Conservation (phyloP, 768 basidiomycete genomes). For the Hygrophorus russula region DNA sequence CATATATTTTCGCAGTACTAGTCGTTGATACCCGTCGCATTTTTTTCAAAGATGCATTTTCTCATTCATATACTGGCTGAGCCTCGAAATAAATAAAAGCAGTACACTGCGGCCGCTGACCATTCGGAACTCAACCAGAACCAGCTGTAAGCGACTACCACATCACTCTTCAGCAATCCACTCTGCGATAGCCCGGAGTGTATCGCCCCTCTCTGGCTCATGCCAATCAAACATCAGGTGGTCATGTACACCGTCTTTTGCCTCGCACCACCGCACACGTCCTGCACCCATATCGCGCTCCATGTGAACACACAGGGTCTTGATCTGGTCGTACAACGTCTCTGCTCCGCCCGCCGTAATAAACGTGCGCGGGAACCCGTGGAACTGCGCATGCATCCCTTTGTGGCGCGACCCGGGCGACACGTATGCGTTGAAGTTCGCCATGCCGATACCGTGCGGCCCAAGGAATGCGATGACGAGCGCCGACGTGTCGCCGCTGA, state of each 20-base stretch:
- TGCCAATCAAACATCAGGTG: constrained; percentile 39
- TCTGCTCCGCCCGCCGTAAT: constrained; percentile 48
- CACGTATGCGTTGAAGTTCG: constrained; percentile 39
- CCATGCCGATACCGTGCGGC: constrained; percentile 34
- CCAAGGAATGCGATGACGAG: constrained; percentile 32
- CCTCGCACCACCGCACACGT: constrained; percentile 33
- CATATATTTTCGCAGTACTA: constrained; percentile 47
- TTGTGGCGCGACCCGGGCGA: constrained; percentile 43
- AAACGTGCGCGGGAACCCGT: constrained; percentile 49
- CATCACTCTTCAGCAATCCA: constrained; percentile 23
- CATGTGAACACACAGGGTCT: constrained; percentile 36
- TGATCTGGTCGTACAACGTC: constrained; percentile 37
- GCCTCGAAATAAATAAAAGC: no score
- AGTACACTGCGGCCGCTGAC: no score
- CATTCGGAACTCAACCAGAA: no score
- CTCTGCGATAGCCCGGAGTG: constrained; percentile 34
- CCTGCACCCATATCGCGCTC: constrained; percentile 34
- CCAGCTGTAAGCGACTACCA: no score
- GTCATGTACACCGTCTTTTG: constrained; percentile 42
- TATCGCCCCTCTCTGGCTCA: constrained; percentile 40
- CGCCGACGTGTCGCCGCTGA: constrained; percentile 15
- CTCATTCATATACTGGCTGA: no score
- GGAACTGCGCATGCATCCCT: constrained; percentile 28
- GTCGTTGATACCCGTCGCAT: constrained; percentile 41
- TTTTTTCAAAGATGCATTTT: constrained; percentile 17